Base-by-base conservation (phyloP, 139 green algal genomes). In the Gonium pectorale region DNA sequence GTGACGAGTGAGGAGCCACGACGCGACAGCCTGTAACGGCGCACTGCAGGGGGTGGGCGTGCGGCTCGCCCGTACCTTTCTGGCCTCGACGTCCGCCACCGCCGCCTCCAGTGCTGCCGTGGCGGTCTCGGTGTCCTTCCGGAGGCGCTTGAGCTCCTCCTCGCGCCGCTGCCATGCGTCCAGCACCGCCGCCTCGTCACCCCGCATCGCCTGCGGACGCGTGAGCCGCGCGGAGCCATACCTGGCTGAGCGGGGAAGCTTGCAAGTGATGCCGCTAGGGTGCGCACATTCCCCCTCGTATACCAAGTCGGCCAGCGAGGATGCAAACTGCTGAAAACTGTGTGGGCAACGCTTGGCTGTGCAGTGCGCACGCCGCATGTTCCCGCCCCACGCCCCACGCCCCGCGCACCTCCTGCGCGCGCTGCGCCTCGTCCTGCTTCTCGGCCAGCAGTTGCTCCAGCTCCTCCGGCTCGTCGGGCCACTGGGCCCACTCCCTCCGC, bases 101-200 rank as follows among this genome's bases (percentile, higher is more conserved):
- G 4, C 51, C 29, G 66, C 68, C 52, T 5, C 29, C 21, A 66
- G 21, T 38, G 35, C 43, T 5, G 13, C 63, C 60, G 7, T 51
- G n/a, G 38, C 54, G 15, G 46, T 33, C 37, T 54, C 54, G 26
- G 31, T 46, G 7, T 13, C 9, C 46, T 44, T 1, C 26, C 66
- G 64, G 51, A 78, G 43, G 44, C 54, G 26, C 4, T 24, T 40
- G 9, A 67, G 69, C 29, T 80, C 59, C 9, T 0, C n/a, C 26
- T 62, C 74, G 51, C 67, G 74, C 44, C 40, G 40, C 31, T 54
- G 21, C 73, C 73, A 88, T 31, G 56, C 67, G 51, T 60, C 56
- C 81, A 85, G 5, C 56, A 88, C 67, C 54, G 22, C 33, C 62
- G 69, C 85, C 74, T 81, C 35, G 78, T 81, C 56, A 26, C 60